Evolutionary conservation across 1,284 basidiomycete genomes (phyloP), one percentile per base, ranked within the genome.

Genomic region (Acaromyces ingoldii): DNA sequence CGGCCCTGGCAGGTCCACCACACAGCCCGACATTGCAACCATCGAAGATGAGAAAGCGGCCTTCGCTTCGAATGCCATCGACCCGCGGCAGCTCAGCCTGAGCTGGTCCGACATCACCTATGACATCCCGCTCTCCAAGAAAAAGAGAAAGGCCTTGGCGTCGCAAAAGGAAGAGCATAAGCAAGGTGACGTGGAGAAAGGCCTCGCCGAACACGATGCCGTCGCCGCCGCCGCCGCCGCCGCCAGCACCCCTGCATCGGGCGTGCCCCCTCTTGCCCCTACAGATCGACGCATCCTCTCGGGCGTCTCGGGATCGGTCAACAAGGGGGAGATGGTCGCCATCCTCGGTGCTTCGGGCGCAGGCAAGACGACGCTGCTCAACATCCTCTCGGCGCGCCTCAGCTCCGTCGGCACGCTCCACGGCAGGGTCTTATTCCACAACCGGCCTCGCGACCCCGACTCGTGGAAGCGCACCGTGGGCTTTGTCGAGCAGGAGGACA

Each of bases 331-430:
- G 28, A 43, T 64, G 41, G 37, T 64, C 25, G 52, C 41, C 21
- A 54, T 47, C 42, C 19, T 60, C 15, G 47, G 50, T 19, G 49
- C 49, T 42, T 88, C 10, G 25, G 55, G 55, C 25, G 53, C 55
- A 22, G 55, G 55, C n/a, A 58, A 58, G 52, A 58, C 54, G 2
- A 58, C 55, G 5, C 25, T 55, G 17, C 31, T 55, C 3, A 55
- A 54, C 49, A 40, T 45, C 37, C 42, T 56, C 1, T 55, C 52
- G 15, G 39, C 54, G 9, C 11, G 54, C 15, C 36, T 67, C 25
- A 51, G 55, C 50, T 57, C 51, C 28, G 53, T 56, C 6, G 64
- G 63, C 34, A 52, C 55, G 9, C 60, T 67, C 33, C 52, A 50
- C 10, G 64, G 64, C 26, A 31, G 55, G 28, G 60, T 65, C 13